Base-by-base conservation (phyloP, 306 rosid species). In the Dicorynia guianensis region DNA sequence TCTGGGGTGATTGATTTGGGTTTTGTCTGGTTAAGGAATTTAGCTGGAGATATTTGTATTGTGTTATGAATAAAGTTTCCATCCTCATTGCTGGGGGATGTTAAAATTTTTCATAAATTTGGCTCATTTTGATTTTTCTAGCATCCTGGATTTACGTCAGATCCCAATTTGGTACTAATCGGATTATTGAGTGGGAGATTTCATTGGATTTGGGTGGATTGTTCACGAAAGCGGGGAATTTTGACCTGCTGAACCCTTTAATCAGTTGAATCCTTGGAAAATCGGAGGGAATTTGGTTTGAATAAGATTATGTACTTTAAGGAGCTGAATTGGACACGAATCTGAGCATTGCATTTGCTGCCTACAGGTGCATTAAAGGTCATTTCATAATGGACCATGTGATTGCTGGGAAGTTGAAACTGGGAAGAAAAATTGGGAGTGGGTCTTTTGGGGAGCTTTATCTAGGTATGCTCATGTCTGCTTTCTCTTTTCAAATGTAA, bases 391-490 rank as follows among this genome's bases (percentile, higher is more conserved):
- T 96, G 99, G 99, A 96, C 71, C 98, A 88, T 83, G 97, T 90
- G 81, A 81, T 96, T 85, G 98, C 85, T 75, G 95, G 93, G 5
- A 93, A 86, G 88, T 96, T 96, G 76, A 96, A 90, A 85, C 84
- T 96, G 25, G 99, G 99, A 75, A 92, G 97, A 86, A 96, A 96
- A 89, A 96, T 96, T 82, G 99, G 99, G 42, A 92, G 99, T 80
- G 99, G 99, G 59, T 96, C 99, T 67, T 96, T 96, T 68, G 99
- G 99, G 60, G 99, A 96, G 88, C 99, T 96, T 33, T 96, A 92
- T 90, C 54, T 96, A 83, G 97, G 99, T 89, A 43, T 55, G 72
- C 4, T 42, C 67, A 42, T 12, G 13, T 44, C 44, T 71, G 50
- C 70, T 25, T 44, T 34, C 8, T 44, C 35, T 11, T 38, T 3